Base-by-base conservation (phyloP, 1,284 basidiomycete genomes). In the Moesziomyces sp. region DNA sequence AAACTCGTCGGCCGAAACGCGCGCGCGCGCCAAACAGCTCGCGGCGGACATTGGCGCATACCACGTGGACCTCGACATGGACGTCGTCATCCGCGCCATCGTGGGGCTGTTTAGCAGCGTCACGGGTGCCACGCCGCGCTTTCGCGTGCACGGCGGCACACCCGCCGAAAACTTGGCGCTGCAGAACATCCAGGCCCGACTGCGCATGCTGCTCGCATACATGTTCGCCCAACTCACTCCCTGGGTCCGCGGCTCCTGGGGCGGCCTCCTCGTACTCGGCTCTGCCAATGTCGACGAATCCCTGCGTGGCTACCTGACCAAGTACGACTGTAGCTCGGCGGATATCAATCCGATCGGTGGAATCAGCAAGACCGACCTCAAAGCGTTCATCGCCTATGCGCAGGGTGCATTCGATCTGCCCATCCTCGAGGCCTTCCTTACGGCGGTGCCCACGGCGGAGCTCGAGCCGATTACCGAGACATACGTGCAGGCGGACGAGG, bases 231-330 rank as follows among this genome's bases (percentile, higher is more conserved):
- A 99, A 81, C 89, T 99, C 6, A 86, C 97, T 28, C 97, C 94
- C 1, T 98, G 93, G 92, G 92, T 92, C 0, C 87, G 96, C 64
- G 94, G 94, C 0, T 89, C 89, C 78, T 85, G 86, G 50, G 96
- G 97, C 9, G 93, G 94, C 3, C 85, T 99, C 28, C 89, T 99
- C 28, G 97, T 99, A 0, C 88, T 99, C 11, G 96, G 97, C 5
- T 95, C 93, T 72, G 95, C 97, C 21, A 99, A 99, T 82, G 97
- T 99, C 10, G 97, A 99, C 81, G 97, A 99, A 86, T 95, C 92
- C 91, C 87, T 99, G 63, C 90, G 97, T 62, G 97, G 97, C 3
- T 99, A 99, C 84, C 86, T 97, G 69, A 99, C 97, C 0, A 99
- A 99, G 86, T 99, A 99, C 84, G 97, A 99, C 85, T 88, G 88